Evolutionary conservation across 768 basidiomycete genomes (phyloP), one percentile per base, ranked within the genome.

Genomic region (Lactarius indigo): DNA sequence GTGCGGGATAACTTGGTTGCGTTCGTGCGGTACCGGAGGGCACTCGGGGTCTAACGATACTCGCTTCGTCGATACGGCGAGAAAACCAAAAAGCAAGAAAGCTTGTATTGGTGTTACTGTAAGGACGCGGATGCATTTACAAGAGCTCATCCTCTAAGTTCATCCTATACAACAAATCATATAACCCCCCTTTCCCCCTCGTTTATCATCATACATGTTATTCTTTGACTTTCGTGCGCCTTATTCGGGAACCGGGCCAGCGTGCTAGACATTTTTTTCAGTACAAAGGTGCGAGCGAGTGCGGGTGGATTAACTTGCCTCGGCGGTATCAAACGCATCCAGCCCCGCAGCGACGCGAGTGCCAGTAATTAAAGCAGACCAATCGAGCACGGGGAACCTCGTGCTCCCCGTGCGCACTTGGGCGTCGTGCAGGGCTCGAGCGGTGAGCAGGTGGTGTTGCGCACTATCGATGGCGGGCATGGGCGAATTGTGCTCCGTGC

Each of bases 301-400:
- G 31, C 9, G 20, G 26, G 20, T 17, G 39, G 6, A 23, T 44
- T 39, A 69, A 52, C 76, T 3, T 60, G 76, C 80, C 72, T 76
- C 74, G 65, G 64, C 73, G 54, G 76, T 69, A 57, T 79, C 77
- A 42, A 83, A 80, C 5, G 76, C 76, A 62, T 83, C 78, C 61
- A 90, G 76, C 1, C 92, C 93, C 12, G 92, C 89, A 2, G 90
- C 83, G 15, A 90, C 85, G 59, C 94, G 82, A 47, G 87, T 82
- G 4, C 92, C 92, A 4, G 89, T 90, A 33, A 96, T 84, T 50
- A 95, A 75, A 1, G 87, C 86, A 68, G 88, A 90, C 92, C 93
- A 96, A 73, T 96, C 94, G 23, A 95, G 77, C 4, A 82, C 77
- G 9, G 87, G 85, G 74, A 84, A 84, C 28, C 79, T 77, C 42